These are phyloP conservation scores for Meredithiella fracta DNA, from an alignment of 2,329 filamentous ascomycete genomes.

Conservation along the genomic window DNA sequence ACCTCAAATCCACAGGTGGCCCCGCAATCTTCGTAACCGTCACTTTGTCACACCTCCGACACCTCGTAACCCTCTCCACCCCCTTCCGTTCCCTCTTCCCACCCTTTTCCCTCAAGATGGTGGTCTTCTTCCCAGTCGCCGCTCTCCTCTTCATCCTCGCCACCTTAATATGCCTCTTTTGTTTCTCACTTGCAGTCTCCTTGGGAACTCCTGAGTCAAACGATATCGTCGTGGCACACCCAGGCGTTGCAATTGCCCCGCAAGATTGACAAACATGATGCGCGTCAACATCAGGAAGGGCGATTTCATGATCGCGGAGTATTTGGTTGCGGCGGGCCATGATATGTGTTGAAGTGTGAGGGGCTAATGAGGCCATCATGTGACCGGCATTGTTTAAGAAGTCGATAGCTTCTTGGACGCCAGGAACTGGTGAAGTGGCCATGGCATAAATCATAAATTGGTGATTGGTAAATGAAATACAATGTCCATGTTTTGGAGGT, in stretches of 20 bases:
- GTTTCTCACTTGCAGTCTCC: neutral
- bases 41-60: conserved; percentile 2
- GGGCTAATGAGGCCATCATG: conserved; percentile 34
- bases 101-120: neutral
- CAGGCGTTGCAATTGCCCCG: conserved; percentile 30
- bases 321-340: conserved; percentile 37
- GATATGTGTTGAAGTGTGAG: conserved; percentile 41
- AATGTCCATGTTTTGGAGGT: neutral
- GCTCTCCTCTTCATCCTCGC: neutral
- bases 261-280: conserved; percentile 43
- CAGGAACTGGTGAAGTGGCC: conserved; percentile 3
- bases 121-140: neutral
- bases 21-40: conserved; percentile 6
- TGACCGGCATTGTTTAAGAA: conserved; percentile 42
- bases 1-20: conserved; percentile 3
- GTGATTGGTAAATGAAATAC: neutral
- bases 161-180: neutral
- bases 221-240: neutral
- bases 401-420: conserved; percentile 8
- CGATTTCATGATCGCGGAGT: conserved; percentile 30
- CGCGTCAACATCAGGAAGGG: conserved; percentile 30
- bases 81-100: neutral
- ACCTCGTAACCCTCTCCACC: conserved; percentile 3
- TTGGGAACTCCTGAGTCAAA: neutral
- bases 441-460: neutral